phyloP scores from a whole-genome alignment of 2,329 filamentous ascomycete genomes.

The Diaporthe nobilis region DNA sequence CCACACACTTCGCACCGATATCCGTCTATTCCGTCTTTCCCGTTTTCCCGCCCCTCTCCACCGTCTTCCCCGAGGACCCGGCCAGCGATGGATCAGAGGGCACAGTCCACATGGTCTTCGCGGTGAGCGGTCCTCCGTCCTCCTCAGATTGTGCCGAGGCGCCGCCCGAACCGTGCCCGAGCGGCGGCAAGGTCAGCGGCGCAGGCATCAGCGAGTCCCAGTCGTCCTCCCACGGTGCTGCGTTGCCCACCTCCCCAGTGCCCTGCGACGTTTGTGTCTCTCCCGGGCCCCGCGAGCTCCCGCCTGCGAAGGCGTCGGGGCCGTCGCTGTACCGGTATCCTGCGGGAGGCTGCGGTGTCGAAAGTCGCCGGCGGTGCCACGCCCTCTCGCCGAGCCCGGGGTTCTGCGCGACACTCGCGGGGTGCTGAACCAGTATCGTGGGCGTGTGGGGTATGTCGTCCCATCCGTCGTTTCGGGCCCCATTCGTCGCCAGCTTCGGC shows the following conservation, averaged over 20 bases:
- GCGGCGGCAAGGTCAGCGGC: slow-evolving; percentile 14
- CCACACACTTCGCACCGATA: neutral
- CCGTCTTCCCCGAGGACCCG: neutral
- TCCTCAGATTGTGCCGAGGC: neutral
- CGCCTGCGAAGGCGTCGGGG: neutral
- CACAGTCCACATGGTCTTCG: slow-evolving; percentile 23
- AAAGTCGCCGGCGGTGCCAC: slow-evolving; percentile 37
- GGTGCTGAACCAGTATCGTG: slow-evolving; percentile 23
- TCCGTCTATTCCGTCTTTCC: slow-evolving; percentile 15
- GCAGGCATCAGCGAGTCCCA: slow-evolving; percentile 16
- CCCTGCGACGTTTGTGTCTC: neutral
- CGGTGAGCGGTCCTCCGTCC: neutral
- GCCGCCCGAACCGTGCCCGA: neutral
- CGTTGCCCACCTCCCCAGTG: neutral
- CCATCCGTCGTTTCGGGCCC: neutral
- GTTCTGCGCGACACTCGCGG: slow-evolving; percentile 28
- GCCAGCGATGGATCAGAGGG: neutral
- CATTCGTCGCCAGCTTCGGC: neutral
- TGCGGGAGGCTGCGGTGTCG: slow-evolving; percentile 10
- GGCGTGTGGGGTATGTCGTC: slow-evolving; percentile 29
- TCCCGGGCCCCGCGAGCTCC: neutral
- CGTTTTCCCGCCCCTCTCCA: neutral
- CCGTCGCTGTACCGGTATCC: slow-evolving; percentile 1
- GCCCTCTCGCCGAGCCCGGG: slow-evolving; percentile 36
- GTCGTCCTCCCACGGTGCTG: neutral